Conservation (phyloP, 768 basidiomycete species). For the Suillus occidentalis region DNA sequence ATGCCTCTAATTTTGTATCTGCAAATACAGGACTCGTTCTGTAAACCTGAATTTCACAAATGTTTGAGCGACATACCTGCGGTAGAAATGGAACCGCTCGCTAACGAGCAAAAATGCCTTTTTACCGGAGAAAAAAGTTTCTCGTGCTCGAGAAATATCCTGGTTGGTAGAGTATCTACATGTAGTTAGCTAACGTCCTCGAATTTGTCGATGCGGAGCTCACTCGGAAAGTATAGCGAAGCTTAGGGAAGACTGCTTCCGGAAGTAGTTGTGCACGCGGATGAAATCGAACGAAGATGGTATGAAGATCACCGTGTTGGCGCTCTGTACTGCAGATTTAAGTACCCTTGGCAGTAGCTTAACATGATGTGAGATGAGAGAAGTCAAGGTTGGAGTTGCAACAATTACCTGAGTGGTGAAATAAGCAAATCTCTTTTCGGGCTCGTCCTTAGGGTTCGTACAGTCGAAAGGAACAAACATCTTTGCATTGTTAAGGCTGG, state of each 20-base stretch:
- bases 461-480: slow-evolving; percentile 77
- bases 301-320: slow-evolving; percentile 84
- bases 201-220: slow-evolving; percentile 17
- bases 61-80: slow-evolving; percentile 49
- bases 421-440: slow-evolving; percentile 82
- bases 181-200: background rate
- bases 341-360: slow-evolving; percentile 80
- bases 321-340: slow-evolving; percentile 92
- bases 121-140: slow-evolving; percentile 87
- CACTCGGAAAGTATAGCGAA: slow-evolving; percentile 92
- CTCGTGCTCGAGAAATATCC: slow-evolving; percentile 91
- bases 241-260: slow-evolving; percentile 65
- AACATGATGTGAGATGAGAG: background rate
- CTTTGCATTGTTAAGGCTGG: slow-evolving; percentile 36
- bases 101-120: slow-evolving; percentile 87
- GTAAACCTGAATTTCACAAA: background rate
- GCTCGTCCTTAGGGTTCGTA: slow-evolving; percentile 67
- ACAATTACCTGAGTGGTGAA: slow-evolving; percentile 78
- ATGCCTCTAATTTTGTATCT: slow-evolving; percentile 94
- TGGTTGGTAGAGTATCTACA: slow-evolving; percentile 86
- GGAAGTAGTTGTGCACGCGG: slow-evolving; percentile 83
- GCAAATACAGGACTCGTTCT: slow-evolving; percentile 6
- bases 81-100: slow-evolving; percentile 99
- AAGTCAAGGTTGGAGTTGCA: background rate
- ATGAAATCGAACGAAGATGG: slow-evolving; percentile 98